Percentiles rank a stretch among this genome's conserved stretches.
Conservation (phyloP, 2,329 filamentous ascomycete species). For the Onygena corvina region DNA sequence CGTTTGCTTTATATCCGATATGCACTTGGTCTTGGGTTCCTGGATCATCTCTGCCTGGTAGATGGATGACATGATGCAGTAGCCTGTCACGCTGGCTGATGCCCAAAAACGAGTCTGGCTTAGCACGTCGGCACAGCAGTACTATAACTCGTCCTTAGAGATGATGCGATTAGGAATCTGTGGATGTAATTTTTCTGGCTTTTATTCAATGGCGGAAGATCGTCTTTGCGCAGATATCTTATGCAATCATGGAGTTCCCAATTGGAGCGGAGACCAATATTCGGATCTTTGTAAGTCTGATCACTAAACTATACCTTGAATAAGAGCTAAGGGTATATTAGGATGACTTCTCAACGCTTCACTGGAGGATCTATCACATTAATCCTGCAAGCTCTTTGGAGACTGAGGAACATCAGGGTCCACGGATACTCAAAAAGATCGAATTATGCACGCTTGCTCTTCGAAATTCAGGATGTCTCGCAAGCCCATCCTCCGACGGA, state of each 20-base stretch:
- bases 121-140: not conserved
- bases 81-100: not conserved
- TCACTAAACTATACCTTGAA: not conserved
- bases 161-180: not conserved
- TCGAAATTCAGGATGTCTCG: conserved; percentile 28
- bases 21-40: not conserved
- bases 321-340: conserved; percentile 13
- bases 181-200: not conserved
- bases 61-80: not conserved
- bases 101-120: not conserved
- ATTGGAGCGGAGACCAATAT: conserved; percentile 33
- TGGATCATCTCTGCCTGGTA: not conserved
- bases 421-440: conserved; percentile 18
- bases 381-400: conserved; percentile 14
- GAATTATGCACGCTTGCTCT: conserved; percentile 30
- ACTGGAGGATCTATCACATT: conserved; percentile 28
- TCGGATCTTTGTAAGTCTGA: conserved; percentile 31
- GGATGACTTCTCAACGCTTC: conserved; percentile 34
- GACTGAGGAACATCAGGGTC: not conserved
- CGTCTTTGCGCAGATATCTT: not conserved
- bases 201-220: conserved; percentile 7
- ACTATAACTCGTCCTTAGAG: not conserved
- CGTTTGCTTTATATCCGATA: no score
- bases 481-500: conserved; percentile 28
- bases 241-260: conserved; percentile 32